These are phyloP conservation scores for Pythium volutum DNA, from an alignment of 352 stramenopile genomes.

Conservation along the genomic window DNA sequence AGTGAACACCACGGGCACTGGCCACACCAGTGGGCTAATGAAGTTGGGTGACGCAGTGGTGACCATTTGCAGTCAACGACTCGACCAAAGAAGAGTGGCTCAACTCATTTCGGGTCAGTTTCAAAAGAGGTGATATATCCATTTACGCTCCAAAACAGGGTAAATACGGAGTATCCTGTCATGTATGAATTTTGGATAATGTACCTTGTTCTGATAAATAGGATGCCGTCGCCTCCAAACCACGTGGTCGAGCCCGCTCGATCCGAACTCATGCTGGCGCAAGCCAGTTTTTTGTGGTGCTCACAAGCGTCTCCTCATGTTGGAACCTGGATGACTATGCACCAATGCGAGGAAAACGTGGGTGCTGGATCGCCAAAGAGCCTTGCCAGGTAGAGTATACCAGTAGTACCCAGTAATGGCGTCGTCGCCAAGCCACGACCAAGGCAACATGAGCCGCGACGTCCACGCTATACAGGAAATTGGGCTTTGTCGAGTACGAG, in stretches of 20 bases:
- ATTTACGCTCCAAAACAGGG: not conserved
- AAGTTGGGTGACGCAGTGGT: not conserved
- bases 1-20: not conserved
- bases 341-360: no score
- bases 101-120: conserved; percentile 5
- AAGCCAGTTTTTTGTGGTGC: not conserved
- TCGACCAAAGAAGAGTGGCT: not conserved
- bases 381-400: no score
- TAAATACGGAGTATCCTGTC: not conserved
- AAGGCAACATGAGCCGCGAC: no score
- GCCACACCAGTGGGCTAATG: not conserved
- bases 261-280: not conserved
- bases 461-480: no score
- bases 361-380: no score
- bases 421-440: no score
- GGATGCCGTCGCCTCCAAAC: not conserved
- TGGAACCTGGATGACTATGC: no score
- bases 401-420: no score
- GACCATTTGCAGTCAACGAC: not conserved
- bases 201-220: conserved; percentile 2
- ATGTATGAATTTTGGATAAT: not conserved
- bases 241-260: conserved; percentile 3
- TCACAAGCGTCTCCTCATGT: not conserved
- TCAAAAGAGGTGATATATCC: not conserved
- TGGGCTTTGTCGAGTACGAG: no score